Evolutionary conservation across 148 eudicot genomes (phyloP), one percentile per base, ranked within the genome.

Genomic region (Rhododendron kiyosumense): DNA sequence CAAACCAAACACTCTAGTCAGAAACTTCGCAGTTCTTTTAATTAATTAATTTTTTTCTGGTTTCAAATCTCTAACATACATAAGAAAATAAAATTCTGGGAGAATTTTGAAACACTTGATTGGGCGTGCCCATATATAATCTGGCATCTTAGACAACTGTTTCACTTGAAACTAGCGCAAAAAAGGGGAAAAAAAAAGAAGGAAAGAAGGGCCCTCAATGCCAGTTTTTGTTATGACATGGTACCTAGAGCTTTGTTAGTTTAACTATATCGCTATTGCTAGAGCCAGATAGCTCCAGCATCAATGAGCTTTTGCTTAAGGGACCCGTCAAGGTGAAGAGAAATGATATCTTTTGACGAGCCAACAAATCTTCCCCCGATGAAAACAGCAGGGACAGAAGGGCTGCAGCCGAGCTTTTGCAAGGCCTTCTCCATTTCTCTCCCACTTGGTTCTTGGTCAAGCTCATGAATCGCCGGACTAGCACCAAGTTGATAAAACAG

Each of bases 231-330:
- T 69, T 6, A 61, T 22, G 34, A 26, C 32, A 67, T 26, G 38
- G 76, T 71, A 71, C 38, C 76, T 30, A 4, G 41, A 32, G 22
- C 38, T 67, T 71, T 38, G 38, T 71, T 71, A 30, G 76, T 30
- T 30, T 14, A 13, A 71, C 41, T 13, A 12, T 71, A 30, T 28
- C 76, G 76, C 7, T 30, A 71, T 20, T 57, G 83, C 91, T 92
- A 92, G 80, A 92, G 89, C 94, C 94, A 90, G 73, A 92, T 90
- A 77, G 94, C 92, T 82, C 83, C 78, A 45, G 90, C 94, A 17
- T 87, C 67, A 32, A 92, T 90, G 22, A 92, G 89, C 92, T 63
- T 87, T 79, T 88, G 84, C 84, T 88, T 90, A 26, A 89, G 85
- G 46, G 91, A 85, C 24, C 92, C 94, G 84, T 90, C 87, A 65